A percentile compares a stretch with the other conserved stretches of the same genome.
Conservation (phyloP, 169 alveolate genomes). For the Plasmodium coatneyi region DNA sequence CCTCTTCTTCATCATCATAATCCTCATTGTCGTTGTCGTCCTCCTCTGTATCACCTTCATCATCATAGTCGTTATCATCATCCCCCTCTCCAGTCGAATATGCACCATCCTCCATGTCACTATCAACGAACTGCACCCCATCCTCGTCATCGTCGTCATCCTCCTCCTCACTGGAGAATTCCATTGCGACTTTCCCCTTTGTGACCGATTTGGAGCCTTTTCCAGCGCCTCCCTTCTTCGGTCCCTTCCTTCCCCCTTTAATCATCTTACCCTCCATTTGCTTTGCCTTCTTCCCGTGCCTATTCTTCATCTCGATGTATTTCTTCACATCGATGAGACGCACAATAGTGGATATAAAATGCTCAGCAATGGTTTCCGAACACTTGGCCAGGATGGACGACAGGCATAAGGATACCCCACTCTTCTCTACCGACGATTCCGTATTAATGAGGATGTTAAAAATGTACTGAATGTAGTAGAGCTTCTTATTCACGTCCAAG, state of each 20-base stretch:
- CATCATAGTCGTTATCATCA: background rate
- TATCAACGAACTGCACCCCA: background rate
- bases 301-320: slow-evolving; percentile 19
- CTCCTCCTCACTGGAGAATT: slow-evolving; percentile 19
- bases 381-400: slow-evolving; percentile 65
- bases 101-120: background rate
- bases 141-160: slow-evolving; percentile 33
- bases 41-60: background rate
- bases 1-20: background rate
- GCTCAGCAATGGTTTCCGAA: slow-evolving; percentile 39
- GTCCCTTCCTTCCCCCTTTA: background rate
- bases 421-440: slow-evolving; percentile 57
- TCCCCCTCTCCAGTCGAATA: slow-evolving; percentile 1
- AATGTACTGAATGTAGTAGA: slow-evolving; percentile 58
- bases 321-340: slow-evolving; percentile 64
- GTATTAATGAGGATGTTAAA: slow-evolving; percentile 50
- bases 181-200: background rate
- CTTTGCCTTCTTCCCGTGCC: background rate
- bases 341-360: slow-evolving; percentile 37
- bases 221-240: background rate
- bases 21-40: background rate
- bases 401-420: slow-evolving; percentile 56
- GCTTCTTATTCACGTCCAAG: slow-evolving; percentile 45
- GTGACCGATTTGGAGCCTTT: background rate
- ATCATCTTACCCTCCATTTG: background rate